A percentile compares a stretch with the other conserved stretches of the same genome.
Conservation (phyloP, 2,329 filamentous ascomycete genomes). For the Neonectria sp. region DNA sequence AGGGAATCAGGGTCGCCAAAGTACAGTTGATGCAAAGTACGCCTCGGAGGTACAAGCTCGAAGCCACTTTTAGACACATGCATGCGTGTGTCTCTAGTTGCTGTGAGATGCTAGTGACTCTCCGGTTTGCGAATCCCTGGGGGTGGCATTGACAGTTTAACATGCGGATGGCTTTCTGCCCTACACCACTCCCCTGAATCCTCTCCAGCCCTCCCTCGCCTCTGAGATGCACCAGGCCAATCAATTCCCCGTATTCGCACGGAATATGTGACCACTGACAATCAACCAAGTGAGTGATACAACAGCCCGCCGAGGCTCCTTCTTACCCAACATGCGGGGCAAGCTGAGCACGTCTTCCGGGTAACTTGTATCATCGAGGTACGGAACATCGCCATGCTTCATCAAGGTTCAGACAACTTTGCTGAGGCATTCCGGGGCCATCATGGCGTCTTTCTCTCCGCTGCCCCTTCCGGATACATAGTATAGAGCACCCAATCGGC, state of each 20-base stretch:
- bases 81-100: background rate
- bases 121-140: background rate
- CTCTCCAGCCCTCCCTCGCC: background rate
- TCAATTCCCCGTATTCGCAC: background rate
- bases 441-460: constrained; percentile 15
- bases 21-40: background rate
- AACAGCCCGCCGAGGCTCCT: background rate
- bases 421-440: constrained; percentile 23
- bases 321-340: constrained; percentile 7
- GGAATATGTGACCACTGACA: constrained; percentile 1
- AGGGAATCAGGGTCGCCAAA: background rate
- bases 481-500: constrained; percentile 40
- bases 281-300: background rate
- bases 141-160: constrained; percentile 13
- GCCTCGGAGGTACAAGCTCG: constrained; percentile 7
- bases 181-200: constrained; percentile 5
- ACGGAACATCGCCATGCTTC: background rate
- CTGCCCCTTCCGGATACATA: constrained; percentile 10
- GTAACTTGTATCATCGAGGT: background rate
- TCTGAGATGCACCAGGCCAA: background rate
- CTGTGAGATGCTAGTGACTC: background rate
- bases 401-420: constrained; percentile 27
- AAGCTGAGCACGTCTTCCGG: constrained; percentile 1
- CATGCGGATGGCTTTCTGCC: constrained; percentile 14
- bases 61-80: constrained; percentile 8